These are phyloP conservation scores for Fagopyrum homotropicum DNA, from an alignment of 148 eudicot genomes.

Conservation along the genomic window DNA sequence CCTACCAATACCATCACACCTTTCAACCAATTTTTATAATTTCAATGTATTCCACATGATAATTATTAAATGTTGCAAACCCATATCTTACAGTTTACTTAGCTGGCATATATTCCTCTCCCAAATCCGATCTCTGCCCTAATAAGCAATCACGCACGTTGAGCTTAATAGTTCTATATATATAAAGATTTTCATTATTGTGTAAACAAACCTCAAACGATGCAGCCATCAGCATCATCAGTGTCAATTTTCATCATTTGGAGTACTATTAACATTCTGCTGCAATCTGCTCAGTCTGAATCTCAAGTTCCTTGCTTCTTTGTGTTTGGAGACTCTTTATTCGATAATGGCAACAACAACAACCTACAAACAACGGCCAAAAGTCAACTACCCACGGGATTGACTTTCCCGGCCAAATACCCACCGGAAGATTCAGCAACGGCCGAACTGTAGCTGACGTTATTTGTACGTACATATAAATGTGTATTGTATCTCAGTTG, in stretches of 20 bases:
- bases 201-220: background rate
- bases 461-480: slow-evolving; percentile 24
- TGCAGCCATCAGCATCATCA: background rate
- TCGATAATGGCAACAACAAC: slow-evolving; percentile 56
- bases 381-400: slow-evolving; percentile 46
- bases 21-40: no score
- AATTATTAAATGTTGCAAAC: no score
- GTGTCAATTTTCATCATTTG: background rate
- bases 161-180: no score
- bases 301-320: slow-evolving; percentile 49
- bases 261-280: background rate
- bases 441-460: slow-evolving; percentile 41
- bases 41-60: no score
- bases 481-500: no score
- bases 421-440: slow-evolving; percentile 50
- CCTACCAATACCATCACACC: no score
- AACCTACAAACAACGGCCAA: slow-evolving; percentile 30
- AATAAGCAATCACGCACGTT: no score
- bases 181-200: background rate
- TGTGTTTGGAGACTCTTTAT: slow-evolving; percentile 52
- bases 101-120: no score
- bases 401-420: slow-evolving; percentile 28
- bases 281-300: background rate
- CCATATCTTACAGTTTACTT: no score
- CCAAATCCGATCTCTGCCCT: no score